phyloP scores from a whole-genome alignment of 1,284 basidiomycete species.

The Fomes fomentarius region DNA sequence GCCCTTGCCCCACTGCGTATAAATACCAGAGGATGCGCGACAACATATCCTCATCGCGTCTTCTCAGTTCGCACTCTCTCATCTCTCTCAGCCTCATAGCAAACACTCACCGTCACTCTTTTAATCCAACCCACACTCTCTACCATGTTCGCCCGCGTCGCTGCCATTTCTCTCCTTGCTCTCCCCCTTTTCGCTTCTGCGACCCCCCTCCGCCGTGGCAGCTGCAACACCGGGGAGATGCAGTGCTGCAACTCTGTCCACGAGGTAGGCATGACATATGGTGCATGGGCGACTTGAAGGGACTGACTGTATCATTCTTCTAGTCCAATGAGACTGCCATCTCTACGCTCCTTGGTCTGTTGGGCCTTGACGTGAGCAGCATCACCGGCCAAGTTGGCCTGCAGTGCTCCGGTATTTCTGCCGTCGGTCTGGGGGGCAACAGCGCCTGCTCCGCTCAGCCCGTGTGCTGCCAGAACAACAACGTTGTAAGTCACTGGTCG shows the following conservation, averaged over 20 bases:
- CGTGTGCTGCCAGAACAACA: conserved; percentile 47
- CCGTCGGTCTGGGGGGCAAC: conserved; percentile 26
- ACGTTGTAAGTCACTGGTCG: conserved; percentile 34
- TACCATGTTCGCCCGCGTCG: conserved; percentile 25
- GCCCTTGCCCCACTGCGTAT: conserved; percentile 5
- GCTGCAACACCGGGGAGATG: conserved; percentile 33
- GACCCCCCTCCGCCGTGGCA: conserved; percentile 25
- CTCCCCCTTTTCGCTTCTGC: conserved; percentile 31
- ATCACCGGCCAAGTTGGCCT: conserved; percentile 24
- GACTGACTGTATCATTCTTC: not conserved
- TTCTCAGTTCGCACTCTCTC: conserved; percentile 15
- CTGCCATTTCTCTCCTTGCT: conserved; percentile 25
- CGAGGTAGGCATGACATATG: conserved; percentile 12
- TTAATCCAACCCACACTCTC: conserved; percentile 15
- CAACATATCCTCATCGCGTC: conserved; percentile 16
- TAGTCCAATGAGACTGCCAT: conserved; percentile 23
- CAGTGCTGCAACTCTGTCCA: conserved; percentile 36
- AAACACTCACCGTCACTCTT: conserved; percentile 22
- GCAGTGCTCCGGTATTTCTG: conserved; percentile 28
- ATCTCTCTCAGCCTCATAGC: conserved; percentile 9
- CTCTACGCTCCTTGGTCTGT: conserved; percentile 20
- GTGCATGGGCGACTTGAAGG: not conserved
- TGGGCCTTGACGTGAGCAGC: conserved; percentile 11
- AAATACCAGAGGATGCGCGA: conserved; percentile 7
- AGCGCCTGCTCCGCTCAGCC: conserved; percentile 35